These are phyloP conservation scores for Durio zibethinus DNA, from an alignment of 345 rosid genomes.

Conservation along the genomic window DNA sequence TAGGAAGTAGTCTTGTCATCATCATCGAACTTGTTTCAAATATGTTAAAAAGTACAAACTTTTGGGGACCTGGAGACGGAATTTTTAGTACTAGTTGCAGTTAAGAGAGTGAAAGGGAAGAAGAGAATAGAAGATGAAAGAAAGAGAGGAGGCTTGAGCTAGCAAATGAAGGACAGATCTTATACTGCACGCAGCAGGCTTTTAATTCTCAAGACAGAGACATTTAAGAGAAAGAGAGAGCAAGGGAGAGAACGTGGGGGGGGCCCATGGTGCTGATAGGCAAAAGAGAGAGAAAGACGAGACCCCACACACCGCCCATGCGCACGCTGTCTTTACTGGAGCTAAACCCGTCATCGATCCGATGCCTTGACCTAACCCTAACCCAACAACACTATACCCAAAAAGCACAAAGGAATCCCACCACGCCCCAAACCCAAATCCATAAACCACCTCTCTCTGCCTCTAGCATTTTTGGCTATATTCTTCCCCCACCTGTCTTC, in stretches of 20 bases:
- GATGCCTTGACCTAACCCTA: conserved; percentile 54
- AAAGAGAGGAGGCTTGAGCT: neutral
- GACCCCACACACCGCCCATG: conserved; percentile 77
- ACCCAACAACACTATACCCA: conserved; percentile 34
- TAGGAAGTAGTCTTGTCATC: neutral
- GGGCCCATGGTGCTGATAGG: conserved; percentile 36
- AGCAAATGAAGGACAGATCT: conserved; percentile 24
- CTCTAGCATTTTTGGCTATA: conserved; percentile 18
- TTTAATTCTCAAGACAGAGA: conserved; percentile 18
- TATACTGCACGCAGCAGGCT: conserved; percentile 22
- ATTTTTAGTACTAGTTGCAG: neutral
- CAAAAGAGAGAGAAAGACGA: conserved; percentile 22
- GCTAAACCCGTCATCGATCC: conserved; percentile 47
- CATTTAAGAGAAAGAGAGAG: conserved; percentile 12
- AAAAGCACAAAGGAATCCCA: neutral
- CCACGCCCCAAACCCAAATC: conserved; percentile 22
- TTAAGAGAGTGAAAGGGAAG: neutral
- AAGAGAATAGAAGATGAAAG: neutral
- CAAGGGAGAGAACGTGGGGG: conserved; percentile 26
- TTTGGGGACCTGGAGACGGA: conserved; percentile 3
- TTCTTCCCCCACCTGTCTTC: conserved; percentile 23
- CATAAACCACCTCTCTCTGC: conserved; percentile 9
- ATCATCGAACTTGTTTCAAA: neutral
- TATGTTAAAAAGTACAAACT: neutral
- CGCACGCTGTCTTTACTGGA: conserved; percentile 65